Evolutionary conservation across 768 basidiomycete species (phyloP).

Genomic region (Panus rudis): DNA sequence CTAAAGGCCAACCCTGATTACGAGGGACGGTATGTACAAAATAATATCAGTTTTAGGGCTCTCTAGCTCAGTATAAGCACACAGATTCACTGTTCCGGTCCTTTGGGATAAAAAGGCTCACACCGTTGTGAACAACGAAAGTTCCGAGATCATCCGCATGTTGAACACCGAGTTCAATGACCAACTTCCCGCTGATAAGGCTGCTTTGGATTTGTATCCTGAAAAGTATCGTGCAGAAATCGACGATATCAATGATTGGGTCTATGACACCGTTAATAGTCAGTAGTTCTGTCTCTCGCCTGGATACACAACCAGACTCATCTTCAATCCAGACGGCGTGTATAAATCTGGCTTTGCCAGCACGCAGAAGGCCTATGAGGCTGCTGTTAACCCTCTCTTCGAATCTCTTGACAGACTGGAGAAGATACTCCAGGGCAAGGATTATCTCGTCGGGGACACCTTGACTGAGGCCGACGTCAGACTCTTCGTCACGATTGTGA

Average conservation of each 20-base stretch:
- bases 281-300: conserved; percentile 19
- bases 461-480: conserved; percentile 84
- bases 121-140: conserved; percentile 94
- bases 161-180: conserved; percentile 84
- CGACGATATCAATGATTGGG: conserved; percentile 79
- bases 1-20: conserved; percentile 68
- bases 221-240: conserved; percentile 64
- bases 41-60: not conserved
- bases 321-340: conserved; percentile 58
- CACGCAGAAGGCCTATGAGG: conserved; percentile 73
- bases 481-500: conserved; percentile 88
- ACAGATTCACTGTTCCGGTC: conserved; percentile 77
- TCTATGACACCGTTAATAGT: conserved; percentile 84
- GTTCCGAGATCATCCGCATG: conserved; percentile 90
- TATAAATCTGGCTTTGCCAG: conserved; percentile 88
- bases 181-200: conserved; percentile 59
- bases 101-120: conserved; percentile 88
- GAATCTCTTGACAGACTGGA: conserved; percentile 78
- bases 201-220: conserved; percentile 73
- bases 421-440: conserved; percentile 64
- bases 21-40: conserved; percentile 45
- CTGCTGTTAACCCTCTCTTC: conserved; percentile 69
- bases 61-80: not conserved
- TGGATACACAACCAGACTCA: not conserved
- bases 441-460: conserved; percentile 72